Evolutionary conservation across 2,329 filamentous ascomycete species (phyloP).

Genomic region (Neonectria ditissima): DNA sequence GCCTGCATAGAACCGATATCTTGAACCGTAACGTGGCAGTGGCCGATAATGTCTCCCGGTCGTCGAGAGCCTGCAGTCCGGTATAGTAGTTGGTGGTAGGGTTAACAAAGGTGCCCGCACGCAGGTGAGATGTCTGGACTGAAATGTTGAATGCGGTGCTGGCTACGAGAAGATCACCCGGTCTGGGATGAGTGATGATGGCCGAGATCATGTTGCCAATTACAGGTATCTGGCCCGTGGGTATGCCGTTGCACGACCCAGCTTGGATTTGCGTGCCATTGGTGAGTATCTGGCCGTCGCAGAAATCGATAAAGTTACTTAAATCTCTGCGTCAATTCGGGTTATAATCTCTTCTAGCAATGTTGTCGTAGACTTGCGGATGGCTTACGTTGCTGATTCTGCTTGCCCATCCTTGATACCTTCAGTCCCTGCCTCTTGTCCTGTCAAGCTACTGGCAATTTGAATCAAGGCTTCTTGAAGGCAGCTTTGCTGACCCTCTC

Average conservation of each 20-base stretch:
- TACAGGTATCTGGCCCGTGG: slow-evolving; percentile 70
- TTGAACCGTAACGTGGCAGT: slow-evolving; percentile 71
- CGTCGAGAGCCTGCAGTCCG: slow-evolving; percentile 66
- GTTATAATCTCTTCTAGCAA: neutral
- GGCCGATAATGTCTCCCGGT: slow-evolving; percentile 65
- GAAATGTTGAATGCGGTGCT: slow-evolving; percentile 63
- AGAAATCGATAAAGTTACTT: slow-evolving; percentile 76
- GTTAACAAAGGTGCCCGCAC: slow-evolving; percentile 71
- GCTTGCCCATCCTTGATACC: neutral
- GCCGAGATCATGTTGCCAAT: slow-evolving; percentile 68
- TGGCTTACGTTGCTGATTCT: neutral
- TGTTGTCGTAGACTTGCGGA: neutral
- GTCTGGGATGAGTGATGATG: slow-evolving; percentile 64
- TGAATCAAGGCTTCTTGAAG: neutral
- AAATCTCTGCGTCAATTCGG: slow-evolving; percentile 56
- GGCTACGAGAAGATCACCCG: slow-evolving; percentile 58
- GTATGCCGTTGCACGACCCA: slow-evolving; percentile 74
- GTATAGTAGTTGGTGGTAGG: slow-evolving; percentile 70
- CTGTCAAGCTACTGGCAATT: neutral
- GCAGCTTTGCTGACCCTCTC: neutral
- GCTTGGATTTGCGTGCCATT: slow-evolving; percentile 68
- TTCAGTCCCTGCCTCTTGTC: neutral
- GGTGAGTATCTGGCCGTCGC: slow-evolving; percentile 64
- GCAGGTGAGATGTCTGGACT: slow-evolving; percentile 65
- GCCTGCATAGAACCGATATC: slow-evolving; percentile 66